Evolutionary conservation across 805 yeast genomes (phyloP), one percentile per base, ranked within the genome.

Genomic region (Danielia reshetovae): DNA sequence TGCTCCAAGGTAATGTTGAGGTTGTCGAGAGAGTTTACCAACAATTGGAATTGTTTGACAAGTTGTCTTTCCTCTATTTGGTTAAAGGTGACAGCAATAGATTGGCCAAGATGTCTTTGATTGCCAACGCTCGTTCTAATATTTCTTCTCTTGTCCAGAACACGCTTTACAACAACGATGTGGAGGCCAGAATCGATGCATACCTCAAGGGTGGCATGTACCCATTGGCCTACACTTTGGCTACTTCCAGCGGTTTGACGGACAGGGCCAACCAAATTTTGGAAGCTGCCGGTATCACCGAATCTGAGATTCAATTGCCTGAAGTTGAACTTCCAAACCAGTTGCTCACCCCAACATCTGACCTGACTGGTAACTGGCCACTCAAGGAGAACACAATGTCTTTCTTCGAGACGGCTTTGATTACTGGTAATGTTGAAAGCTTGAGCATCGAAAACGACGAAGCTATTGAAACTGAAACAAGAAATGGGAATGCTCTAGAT

Each of bases 151-250:
- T 87, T 53, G 74, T 93, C 52, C 93, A 86, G 53, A 89, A 88
- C 51, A 77, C 93, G 16, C 62, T 89, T 38, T 90, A 81, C 62
- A 72, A 77, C 54, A 80, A 84, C 54, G 82, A 86, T 36, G 72
- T 80, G 27, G 81, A 81, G 51, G 77, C 81, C 55, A 79, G 96
- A 57, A 76, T 89, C 25, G 70, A 75, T 47, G 76, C 83, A 10
- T 80, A 85, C 48, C 74, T 82, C 32, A 78, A 82, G 48, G 79
- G 84, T 32, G 96, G 96, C 25, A 72, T 89, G 62, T 65, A 74
- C 32, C 88, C 97, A 5, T 74, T 94, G 51, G 98, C 97, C 2
- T 94, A 89, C 58, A 85, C 96, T 9, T 74, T 88, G 43, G 97
- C 98, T 15, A 85, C 84, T 58, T 70, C 93, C 18, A 85, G 81